Evolutionary conservation across 768 basidiomycete genomes (phyloP).

Genomic region (Obba rivulosa): DNA sequence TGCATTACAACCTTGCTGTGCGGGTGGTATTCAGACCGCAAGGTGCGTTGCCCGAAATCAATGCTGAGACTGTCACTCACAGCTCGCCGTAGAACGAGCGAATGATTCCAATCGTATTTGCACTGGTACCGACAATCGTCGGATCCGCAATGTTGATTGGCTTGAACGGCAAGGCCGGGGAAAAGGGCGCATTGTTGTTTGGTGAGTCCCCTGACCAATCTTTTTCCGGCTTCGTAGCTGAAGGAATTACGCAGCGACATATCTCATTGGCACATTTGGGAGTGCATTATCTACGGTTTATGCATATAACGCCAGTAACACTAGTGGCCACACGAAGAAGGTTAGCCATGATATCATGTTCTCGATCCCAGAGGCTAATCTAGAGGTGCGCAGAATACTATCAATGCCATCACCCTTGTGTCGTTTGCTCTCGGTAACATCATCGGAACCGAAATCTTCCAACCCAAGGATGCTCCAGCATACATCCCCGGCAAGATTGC

Average conservation of each 20-base stretch:
- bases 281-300: conserved; percentile 55
- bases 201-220: conserved; percentile 29
- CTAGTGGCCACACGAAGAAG: conserved; percentile 64
- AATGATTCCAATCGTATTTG: conserved; percentile 56
- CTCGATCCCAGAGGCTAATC: neutral
- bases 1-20: conserved; percentile 44
- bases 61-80: neutral
- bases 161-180: conserved; percentile 36
- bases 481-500: conserved; percentile 67
- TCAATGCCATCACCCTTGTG: conserved; percentile 55
- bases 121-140: conserved; percentile 52
- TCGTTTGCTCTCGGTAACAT: conserved; percentile 56
- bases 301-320: conserved; percentile 62
- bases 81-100: conserved; percentile 38
- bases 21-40: conserved; percentile 64
- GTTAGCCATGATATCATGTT: conserved; percentile 10
- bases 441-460: conserved; percentile 59
- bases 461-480: conserved; percentile 51
- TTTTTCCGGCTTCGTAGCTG: neutral
- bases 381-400: conserved; percentile 35
- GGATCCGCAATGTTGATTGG: conserved; percentile 44
- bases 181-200: conserved; percentile 51
- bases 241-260: conserved; percentile 31
- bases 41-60: conserved; percentile 29
- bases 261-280: conserved; percentile 52